phyloP scores from a whole-genome alignment of 2,329 filamentous ascomycete species.

The Pseudogymnoascus sp. region DNA sequence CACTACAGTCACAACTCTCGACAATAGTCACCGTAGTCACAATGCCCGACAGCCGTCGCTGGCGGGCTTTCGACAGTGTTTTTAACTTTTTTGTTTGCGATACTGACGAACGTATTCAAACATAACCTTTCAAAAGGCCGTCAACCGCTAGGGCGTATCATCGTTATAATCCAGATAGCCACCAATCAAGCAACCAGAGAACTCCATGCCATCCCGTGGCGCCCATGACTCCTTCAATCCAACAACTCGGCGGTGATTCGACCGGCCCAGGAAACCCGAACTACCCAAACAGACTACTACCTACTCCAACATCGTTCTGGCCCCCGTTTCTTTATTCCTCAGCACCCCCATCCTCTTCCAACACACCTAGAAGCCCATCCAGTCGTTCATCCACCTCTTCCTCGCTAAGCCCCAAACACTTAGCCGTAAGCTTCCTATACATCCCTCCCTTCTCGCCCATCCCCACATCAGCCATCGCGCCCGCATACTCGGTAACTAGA shows the following conservation, averaged over 20 bases:
- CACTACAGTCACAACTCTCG: background rate
- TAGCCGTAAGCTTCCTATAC: constrained; percentile 62
- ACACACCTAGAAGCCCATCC: constrained; percentile 53
- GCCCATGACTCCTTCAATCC: constrained; percentile 3
- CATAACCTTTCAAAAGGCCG: background rate
- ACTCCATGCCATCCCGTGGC: background rate
- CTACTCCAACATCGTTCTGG: background rate
- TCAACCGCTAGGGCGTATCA: background rate
- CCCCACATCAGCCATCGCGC: constrained; percentile 60
- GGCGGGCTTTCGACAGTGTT: background rate
- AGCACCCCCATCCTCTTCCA: constrained; percentile 45
- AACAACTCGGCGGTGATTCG: background rate
- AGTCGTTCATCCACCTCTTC: constrained; percentile 61
- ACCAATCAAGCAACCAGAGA: background rate
- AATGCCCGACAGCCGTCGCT: background rate
- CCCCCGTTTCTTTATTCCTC: background rate
- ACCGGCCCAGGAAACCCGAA: background rate
- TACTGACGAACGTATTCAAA: constrained; percentile 6
- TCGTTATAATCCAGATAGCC: constrained; percentile 7
- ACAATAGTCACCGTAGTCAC: background rate
- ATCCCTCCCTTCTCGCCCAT: constrained; percentile 66
- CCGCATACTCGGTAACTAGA: constrained; percentile 60
- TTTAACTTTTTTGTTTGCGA: background rate
- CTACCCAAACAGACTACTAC: background rate
- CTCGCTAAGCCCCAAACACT: constrained; percentile 60